A percentile compares a stretch with the other conserved stretches of the same genome.
These are phyloP conservation scores for Botrytis cinerea DNA, from an alignment of 2,329 filamentous ascomycete genomes.

Conservation along the genomic window DNA sequence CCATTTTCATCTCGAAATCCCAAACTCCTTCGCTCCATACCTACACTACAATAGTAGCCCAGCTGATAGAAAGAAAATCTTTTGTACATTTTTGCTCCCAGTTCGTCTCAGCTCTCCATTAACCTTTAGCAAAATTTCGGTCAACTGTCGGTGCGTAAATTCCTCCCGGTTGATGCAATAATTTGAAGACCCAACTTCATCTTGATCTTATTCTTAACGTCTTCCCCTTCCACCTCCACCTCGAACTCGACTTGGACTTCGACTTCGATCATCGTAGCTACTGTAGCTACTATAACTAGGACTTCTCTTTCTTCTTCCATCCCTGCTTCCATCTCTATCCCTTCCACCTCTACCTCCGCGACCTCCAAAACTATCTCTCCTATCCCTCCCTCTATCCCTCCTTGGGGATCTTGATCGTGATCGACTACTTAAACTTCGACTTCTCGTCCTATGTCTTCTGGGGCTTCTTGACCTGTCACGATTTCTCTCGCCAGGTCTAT, in stretches of 20 bases:
- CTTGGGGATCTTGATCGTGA: conserved; percentile 18
- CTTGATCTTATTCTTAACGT: background rate
- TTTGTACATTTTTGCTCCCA: background rate
- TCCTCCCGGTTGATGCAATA: background rate
- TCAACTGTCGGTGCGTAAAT: background rate
- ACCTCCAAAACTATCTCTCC: conserved; percentile 15
- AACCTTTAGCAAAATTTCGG: background rate
- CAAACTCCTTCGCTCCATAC: conserved; percentile 17
- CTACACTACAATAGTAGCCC: conserved; percentile 6
- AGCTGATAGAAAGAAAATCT: background rate
- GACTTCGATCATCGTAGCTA: conserved; percentile 53
- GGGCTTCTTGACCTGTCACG: conserved; percentile 20
- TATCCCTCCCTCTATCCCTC: conserved; percentile 1
- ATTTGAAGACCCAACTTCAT: background rate
- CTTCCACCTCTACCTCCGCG: conserved; percentile 24
- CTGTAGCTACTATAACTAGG: conserved; percentile 65
- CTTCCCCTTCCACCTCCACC: conserved; percentile 24
- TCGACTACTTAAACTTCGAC: conserved; percentile 7
- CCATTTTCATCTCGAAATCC: background rate
- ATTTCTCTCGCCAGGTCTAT: conserved; percentile 8
- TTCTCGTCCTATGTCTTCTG: conserved; percentile 19
- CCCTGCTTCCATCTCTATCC: conserved; percentile 39
- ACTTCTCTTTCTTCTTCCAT: conserved; percentile 52
- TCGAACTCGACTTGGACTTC: conserved; percentile 41
- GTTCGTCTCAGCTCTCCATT: background rate